Base-by-base conservation (phyloP, 306 rosid species). In the Luffa aegyptiaca region DNA sequence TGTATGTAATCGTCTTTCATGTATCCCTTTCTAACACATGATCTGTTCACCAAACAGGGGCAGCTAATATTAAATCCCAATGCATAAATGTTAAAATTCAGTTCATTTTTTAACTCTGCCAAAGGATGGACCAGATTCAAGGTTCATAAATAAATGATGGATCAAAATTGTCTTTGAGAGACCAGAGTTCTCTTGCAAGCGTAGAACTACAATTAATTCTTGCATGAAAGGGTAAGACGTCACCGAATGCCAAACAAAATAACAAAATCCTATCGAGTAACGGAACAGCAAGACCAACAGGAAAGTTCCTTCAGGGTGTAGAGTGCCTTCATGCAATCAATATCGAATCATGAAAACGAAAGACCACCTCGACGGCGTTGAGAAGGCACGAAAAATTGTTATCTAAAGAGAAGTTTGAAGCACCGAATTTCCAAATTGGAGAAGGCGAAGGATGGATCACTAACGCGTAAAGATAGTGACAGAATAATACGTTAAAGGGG, bases 21-120 rank as follows among this genome's bases (percentile, higher is more conserved):
- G 88, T 92, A 96, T 62, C 97, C 96, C 88, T 91, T 96, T 80
- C 87, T 93, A 82, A 96, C 93, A 79, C 99, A 96, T 18, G 99
- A 96, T 91, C 99, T 96, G 52, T 79, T 57, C 37, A 21, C 83
- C 53, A 83, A 8, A 51, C 75, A 87, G 70, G 55, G 48, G 64
- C 55, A 31, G 77, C 79, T 35, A 80, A 66, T 48, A 73, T 77
- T 44, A 76, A 53, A 80, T 82, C 76, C 6, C 14, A 33, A 69
- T 18, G 68, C 17, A 31, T 16, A 76, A 18, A n/a, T 21, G 21
- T 35, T 5, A 74, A 78, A 73, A 11, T 0, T 59, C 44, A 51
- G 17, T 21, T 33, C 13, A 8, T 51, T 33, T 51, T 35, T 35
- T 3, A 52, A 73, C 42, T 31, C 4, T 7, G 9, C 56, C 16